Evolutionary conservation across 176 grass and related monocot species (phyloP).

Genomic region (Pharus latifolius): DNA sequence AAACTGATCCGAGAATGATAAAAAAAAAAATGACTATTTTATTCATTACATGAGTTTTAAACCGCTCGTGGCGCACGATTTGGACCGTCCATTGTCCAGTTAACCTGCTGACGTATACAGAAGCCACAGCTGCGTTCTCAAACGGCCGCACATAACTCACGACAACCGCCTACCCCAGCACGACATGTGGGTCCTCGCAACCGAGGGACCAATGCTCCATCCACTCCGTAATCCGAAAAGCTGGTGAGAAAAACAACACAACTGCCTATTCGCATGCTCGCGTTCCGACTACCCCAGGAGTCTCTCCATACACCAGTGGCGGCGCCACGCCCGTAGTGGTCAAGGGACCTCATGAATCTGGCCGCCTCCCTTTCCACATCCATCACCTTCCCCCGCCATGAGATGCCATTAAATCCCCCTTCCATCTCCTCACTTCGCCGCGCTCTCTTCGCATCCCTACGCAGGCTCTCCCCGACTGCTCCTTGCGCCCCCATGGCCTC

Average conservation of each 20-base stretch:
- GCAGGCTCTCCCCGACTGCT: background rate
- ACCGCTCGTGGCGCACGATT: too few species aligned
- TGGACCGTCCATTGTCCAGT: too few species aligned
- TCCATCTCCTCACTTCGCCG: constrained; percentile 13
- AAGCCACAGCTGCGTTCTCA: too few species aligned
- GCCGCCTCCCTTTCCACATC: constrained; percentile 15
- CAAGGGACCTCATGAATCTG: constrained; percentile 27
- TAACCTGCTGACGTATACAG: too few species aligned
- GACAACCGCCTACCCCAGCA: too few species aligned
- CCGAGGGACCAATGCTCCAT: background rate
- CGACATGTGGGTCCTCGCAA: background rate
- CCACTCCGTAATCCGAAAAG: background rate
- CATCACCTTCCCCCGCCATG: background rate
- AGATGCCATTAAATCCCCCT: constrained; percentile 39
- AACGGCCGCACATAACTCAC: too few species aligned
- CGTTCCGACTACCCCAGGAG: too few species aligned
- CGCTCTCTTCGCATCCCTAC: constrained; percentile 27
- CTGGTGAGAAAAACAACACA: too few species aligned
- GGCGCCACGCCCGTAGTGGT: background rate
- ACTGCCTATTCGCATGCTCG: too few species aligned
- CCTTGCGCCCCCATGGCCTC: constrained; percentile 13
- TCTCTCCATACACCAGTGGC: background rate
- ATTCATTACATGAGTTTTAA: too few species aligned
- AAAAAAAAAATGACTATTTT: too few species aligned
- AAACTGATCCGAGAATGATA: too few species aligned